phyloP scores from a whole-genome alignment of 805 yeast genomes.

The Lipomyces lipofer region DNA sequence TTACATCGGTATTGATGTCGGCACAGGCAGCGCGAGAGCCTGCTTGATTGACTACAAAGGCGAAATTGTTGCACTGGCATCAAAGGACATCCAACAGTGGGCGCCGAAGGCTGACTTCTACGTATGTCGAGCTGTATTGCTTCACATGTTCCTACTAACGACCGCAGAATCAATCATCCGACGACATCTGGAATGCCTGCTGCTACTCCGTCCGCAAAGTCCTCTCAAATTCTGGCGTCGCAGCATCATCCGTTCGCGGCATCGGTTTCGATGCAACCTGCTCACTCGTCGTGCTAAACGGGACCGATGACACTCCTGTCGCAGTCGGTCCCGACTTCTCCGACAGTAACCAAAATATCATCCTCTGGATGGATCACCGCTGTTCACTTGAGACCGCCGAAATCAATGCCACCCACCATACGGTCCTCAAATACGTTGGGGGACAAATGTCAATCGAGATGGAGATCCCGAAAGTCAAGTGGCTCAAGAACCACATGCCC shows the following conservation, averaged over 20 bases:
- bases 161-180: constrained; percentile 70
- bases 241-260: constrained; percentile 69
- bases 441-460: constrained; percentile 97
- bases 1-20: constrained; percentile 88
- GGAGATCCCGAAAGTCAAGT: constrained; percentile 96
- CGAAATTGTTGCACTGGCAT: constrained; percentile 68
- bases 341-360: constrained; percentile 73
- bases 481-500: constrained; percentile 88
- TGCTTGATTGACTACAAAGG: constrained; percentile 85
- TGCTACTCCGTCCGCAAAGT: constrained; percentile 79
- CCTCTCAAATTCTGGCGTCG: constrained; percentile 71
- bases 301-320: constrained; percentile 64
- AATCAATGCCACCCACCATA: constrained; percentile 79
- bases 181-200: constrained; percentile 87
- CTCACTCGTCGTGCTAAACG: constrained; percentile 79
- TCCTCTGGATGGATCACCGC: constrained; percentile 98
- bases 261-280: constrained; percentile 98
- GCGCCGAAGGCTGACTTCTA: constrained; percentile 51
- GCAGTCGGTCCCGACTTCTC: constrained; percentile 86
- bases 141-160: background rate
- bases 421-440: constrained; percentile 86
- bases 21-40: constrained; percentile 98
- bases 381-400: constrained; percentile 77
- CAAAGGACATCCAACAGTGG: constrained; percentile 70
- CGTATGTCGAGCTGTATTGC: constrained; percentile 31